These are phyloP conservation scores for Benincasa hispida DNA, from an alignment of 306 rosid genomes.

Conservation along the genomic window DNA sequence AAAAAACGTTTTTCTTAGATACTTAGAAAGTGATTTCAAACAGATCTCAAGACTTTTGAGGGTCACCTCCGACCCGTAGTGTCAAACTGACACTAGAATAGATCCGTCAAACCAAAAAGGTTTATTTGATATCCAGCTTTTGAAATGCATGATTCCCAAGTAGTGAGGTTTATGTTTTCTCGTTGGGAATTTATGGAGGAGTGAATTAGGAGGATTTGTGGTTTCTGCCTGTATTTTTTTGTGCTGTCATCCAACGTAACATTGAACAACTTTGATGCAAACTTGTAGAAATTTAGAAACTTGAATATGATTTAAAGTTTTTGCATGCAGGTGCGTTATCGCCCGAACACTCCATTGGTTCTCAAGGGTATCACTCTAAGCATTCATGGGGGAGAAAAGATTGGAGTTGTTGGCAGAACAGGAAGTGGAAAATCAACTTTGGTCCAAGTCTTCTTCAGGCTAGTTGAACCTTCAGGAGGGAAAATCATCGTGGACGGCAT, in stretches of 20 bases:
- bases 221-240: background rate
- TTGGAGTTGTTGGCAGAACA: slow-evolving; percentile 90
- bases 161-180: background rate
- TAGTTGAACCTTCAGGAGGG: slow-evolving; percentile 90
- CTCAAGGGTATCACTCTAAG: slow-evolving; percentile 72
- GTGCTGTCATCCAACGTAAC: background rate
- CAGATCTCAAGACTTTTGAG: no score
- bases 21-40: background rate
- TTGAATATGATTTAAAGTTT: background rate
- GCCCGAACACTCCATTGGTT: slow-evolving; percentile 83
- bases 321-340: slow-evolving; percentile 68
- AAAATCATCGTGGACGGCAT: slow-evolving; percentile 69
- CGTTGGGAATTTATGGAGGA: background rate
- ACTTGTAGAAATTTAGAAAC: background rate
- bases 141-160: background rate
- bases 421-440: slow-evolving; percentile 94
- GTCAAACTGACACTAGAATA: background rate
- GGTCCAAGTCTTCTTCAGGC: slow-evolving; percentile 86
- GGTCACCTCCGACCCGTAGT: background rate
- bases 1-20: no score
- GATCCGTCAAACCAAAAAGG: background rate
- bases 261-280: background rate
- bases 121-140: background rate
- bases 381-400: slow-evolving; percentile 79
- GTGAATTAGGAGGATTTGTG: background rate